These are phyloP conservation scores for Blastobotrys raffinosifermentans DNA, from an alignment of 1,139 yeast genomes.

Conservation along the genomic window DNA sequence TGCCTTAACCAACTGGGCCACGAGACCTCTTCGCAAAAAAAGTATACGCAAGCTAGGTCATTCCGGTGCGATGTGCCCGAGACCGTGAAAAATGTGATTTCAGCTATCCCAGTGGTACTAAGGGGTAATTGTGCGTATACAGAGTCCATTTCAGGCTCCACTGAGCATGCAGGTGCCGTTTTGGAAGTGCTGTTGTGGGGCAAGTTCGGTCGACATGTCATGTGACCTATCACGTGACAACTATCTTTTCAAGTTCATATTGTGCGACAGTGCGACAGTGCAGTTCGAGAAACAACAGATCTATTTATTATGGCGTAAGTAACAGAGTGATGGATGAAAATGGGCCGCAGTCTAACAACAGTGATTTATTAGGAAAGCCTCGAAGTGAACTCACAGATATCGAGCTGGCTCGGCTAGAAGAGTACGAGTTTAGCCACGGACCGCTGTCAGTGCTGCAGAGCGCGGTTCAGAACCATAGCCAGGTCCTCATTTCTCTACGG, in stretches of 20 bases:
- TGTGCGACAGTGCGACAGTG: too few relatives aligned
- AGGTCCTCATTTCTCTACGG: conserved; percentile 83
- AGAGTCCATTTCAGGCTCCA: too few relatives aligned
- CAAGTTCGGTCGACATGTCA: too few relatives aligned
- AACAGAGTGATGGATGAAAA: neutral
- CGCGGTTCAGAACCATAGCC: conserved; percentile 67
- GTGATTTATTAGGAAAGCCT: conserved; percentile 25
- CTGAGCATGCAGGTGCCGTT: too few relatives aligned
- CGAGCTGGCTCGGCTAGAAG: conserved; percentile 79
- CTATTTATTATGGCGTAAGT: conserved; percentile 14
- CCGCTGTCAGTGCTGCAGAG: conserved; percentile 83
- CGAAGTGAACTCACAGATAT: conserved; percentile 66
- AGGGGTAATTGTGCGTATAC: too few relatives aligned
- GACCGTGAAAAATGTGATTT: too few relatives aligned
- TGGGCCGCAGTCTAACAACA: conserved; percentile 6
- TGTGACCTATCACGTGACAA: conserved; percentile 1
- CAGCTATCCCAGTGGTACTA: too few relatives aligned
- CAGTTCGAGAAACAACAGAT: neutral
- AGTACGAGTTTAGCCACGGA: conserved; percentile 84
- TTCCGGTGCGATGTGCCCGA: too few relatives aligned
- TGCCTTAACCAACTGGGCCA: conserved; percentile 7
- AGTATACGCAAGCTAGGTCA: too few relatives aligned
- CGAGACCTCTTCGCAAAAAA: conserved; percentile 1
- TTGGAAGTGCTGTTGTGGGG: too few relatives aligned
- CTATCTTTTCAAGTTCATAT: too few relatives aligned